Evolutionary conservation across 495 filamentous ascomycete species (phyloP), one percentile per base, ranked within the genome.

Genomic region (Friedmanniomyces simplex): DNA sequence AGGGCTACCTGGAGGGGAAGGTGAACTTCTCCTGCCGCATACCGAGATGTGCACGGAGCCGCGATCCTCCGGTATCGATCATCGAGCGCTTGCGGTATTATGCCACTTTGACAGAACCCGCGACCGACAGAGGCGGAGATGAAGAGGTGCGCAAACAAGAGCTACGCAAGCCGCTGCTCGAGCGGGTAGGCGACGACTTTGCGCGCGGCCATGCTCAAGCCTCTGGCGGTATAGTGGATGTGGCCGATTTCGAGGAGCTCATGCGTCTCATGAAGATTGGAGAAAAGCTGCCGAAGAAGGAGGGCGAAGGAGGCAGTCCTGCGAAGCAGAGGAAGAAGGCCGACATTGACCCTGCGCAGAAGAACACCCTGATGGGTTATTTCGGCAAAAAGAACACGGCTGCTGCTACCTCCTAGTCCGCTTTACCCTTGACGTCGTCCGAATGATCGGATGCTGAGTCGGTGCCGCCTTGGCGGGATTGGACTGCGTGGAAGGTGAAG

Each of bases 401-500:
- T 43, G 13, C 46, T 32, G 14, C 14, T 14, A 2, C 25, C n/a
- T 11, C 41, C 32, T 36, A 57, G n/a, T 57, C 43, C 16, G 20
- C 45, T 32, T 58, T 58, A 14, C 30, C 49, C 6, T 52, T 37
- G 28, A 10, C 28, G 4, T 11, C 49, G 46, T 49, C 46, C 20
- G 20, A n/a, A 3, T 32, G 37, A 4, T 21, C 28, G 5, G 30
- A 47, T 28, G 57, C 42, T 7, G 41, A 13, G 43, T 56, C 37
- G 21, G 42, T 39, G 30, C 43, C 42, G 1, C 16, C 36, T 14
- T 32, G 43, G 22, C 22, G 37, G 1, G 51, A 41, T 16, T 52
- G 57, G 34, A 52, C 21, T 1, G 55, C 43, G 59, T 82, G 79
- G 63, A 88, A 89, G n/a, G 84, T 82, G 62, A 94, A 93, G 66